These are phyloP conservation scores for Blastocladiella britannica DNA, from an alignment of 192 early-diverging fungal species.

Conservation along the genomic window DNA sequence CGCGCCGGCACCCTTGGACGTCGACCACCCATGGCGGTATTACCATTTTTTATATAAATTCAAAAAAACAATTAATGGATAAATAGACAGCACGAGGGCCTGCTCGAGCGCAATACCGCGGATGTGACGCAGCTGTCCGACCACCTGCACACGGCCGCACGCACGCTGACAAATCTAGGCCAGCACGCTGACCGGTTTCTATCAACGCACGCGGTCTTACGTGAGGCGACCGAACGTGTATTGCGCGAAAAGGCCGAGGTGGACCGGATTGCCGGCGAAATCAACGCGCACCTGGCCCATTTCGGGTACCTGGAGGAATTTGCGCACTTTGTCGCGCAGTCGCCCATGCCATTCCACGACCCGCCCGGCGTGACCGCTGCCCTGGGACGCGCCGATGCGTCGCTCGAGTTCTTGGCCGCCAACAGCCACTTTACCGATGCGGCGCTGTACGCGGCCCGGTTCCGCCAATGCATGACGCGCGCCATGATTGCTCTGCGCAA, in stretches of 20 bases:
- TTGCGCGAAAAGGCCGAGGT: neutral
- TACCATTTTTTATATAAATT: neutral
- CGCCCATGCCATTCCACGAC: too few species aligned
- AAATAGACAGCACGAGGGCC: neutral
- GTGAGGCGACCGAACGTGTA: neutral
- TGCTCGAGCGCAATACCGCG: neutral
- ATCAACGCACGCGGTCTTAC: neutral
- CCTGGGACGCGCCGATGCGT: neutral
- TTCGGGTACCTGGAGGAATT: neutral
- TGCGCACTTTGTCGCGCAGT: neutral
- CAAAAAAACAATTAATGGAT: neutral
- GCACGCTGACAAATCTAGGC: neutral
- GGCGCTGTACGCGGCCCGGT: neutral
- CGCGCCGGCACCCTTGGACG: neutral
- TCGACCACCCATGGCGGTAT: neutral
- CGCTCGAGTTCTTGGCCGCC: neutral
- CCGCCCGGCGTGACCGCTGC: too few species aligned
- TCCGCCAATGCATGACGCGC: neutral
- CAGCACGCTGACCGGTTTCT: neutral
- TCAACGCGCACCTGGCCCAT: neutral
- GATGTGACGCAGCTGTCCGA: neutral
- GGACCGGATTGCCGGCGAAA: neutral
- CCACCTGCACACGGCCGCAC: neutral
- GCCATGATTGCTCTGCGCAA: too few species aligned
- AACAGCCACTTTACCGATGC: neutral